Percentiles rank a stretch among this genome's conserved stretches.
Evolutionary conservation across 106 monocot genomes (phyloP).

Genomic region (Cymbidium sinense): DNA sequence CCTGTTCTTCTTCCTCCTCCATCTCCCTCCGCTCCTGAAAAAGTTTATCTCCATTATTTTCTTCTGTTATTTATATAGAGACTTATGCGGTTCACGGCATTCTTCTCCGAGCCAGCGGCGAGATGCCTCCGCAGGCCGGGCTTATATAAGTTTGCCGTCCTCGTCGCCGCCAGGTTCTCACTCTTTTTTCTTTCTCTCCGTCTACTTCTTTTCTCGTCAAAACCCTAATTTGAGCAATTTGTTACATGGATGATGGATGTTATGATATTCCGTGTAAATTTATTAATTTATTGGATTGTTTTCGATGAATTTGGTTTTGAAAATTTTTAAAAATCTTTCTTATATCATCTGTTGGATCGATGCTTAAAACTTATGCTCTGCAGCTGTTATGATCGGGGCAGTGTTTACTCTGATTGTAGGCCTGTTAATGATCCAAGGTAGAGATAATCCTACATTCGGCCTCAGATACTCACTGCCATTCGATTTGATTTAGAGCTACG

Average conservation of each 20-base stretch:
- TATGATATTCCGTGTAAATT: no score
- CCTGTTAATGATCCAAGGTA: no score
- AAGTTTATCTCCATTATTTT: neutral
- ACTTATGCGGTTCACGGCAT: slow-evolving; percentile 17
- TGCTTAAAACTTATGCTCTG: no score
- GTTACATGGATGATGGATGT: no score
- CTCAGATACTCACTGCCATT: no score
- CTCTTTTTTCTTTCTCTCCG: neutral
- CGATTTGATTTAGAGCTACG: no score
- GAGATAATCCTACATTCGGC: no score
- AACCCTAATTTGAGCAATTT: neutral
- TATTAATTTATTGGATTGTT: neutral
- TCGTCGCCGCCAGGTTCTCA: slow-evolving; percentile 37
- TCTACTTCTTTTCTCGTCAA: neutral
- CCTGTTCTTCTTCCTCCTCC: neutral
- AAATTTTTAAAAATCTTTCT: neutral
- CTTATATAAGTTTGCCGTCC: slow-evolving; percentile 32
- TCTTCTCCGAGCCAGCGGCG: slow-evolving; percentile 37
- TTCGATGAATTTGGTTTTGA: neutral
- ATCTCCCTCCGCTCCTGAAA: neutral
- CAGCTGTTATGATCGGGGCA: no score
- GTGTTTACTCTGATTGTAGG: no score
- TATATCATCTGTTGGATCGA: no score
- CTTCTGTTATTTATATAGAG: neutral
- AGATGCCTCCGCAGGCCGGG: slow-evolving; percentile 24